phyloP scores from a whole-genome alignment of 1,139 yeast species.

The Kazachstania sp. region DNA sequence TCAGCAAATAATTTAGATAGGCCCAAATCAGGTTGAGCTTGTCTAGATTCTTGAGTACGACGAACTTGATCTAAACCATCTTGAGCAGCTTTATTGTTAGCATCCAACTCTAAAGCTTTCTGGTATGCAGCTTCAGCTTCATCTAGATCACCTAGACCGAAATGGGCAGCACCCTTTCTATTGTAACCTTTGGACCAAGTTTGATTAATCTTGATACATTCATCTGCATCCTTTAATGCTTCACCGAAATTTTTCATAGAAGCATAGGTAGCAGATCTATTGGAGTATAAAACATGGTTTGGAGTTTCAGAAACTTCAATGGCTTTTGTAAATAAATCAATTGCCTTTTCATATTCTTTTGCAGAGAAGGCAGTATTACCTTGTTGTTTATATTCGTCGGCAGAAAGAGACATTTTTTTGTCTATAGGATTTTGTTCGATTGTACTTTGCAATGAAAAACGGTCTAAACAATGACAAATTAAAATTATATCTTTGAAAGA shows the following conservation, averaged over 20 bases:
- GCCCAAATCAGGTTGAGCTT: conserved; percentile 59
- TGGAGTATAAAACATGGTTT: conserved; percentile 84
- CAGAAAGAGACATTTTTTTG: conserved; percentile 31
- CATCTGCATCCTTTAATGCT: conserved; percentile 77
- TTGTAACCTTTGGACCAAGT: conserved; percentile 92
- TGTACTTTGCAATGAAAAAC: no score
- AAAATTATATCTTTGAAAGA: no score
- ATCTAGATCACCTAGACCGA: conserved; percentile 71
- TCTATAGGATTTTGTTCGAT: not conserved
- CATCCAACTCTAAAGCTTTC: conserved; percentile 76
- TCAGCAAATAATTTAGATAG: conserved; percentile 69
- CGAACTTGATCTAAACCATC: conserved; percentile 66
- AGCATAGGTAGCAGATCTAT: conserved; percentile 89
- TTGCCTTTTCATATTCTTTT: conserved; percentile 74
- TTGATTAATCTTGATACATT: conserved; percentile 70
- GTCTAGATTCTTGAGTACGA: conserved; percentile 28
- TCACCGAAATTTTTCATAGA: conserved; percentile 63
- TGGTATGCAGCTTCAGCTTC: conserved; percentile 63
- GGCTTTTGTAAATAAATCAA: conserved; percentile 75
- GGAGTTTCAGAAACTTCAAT: conserved; percentile 75
- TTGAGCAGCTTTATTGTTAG: conserved; percentile 77
- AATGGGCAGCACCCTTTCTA: conserved; percentile 89
- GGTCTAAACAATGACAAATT: no score
- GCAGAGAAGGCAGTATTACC: conserved; percentile 91
- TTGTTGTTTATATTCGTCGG: conserved; percentile 68